Base-by-base conservation (phyloP, 2,329 filamentous ascomycete species). In the Hymenoscyphus repandus region DNA sequence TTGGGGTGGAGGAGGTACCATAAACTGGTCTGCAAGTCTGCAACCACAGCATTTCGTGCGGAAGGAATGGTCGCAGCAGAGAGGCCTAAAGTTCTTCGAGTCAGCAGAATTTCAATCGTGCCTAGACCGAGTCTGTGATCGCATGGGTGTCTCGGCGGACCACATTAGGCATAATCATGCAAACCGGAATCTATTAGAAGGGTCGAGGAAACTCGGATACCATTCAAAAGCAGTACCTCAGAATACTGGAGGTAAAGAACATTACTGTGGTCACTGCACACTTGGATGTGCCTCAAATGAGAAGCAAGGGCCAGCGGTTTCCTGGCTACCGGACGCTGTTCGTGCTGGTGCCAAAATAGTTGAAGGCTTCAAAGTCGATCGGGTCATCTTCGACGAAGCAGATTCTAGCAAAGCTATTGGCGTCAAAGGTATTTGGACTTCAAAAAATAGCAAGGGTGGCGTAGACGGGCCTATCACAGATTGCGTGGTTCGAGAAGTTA, bases 1-100 rank as follows among this genome's bases (percentile, higher is more conserved):
- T 31, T 95, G 86, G 81, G 91, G 91, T 30, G 91, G 91, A 38
- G 91, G 91, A 49, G 90, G 90, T 5, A 90, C 88, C 0, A 70
- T 96, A 60, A 96, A 96, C 68, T 60, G 58, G 59, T 58, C 56
- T 7, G 80, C 80, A 9, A 72, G 72, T 47, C 70, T 83, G 46
- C 74, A 77, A 59, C 86, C 88, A 0, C 88, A 92, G 64, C 82
- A 79, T 22, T 87, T 77, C 57, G 88, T 96, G 1, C 80, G 90
- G 3, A 74, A 81, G 58, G 89, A 96, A 69, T 96, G 92, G 91
- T 84, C 88, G 0, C 73, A 79, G 45, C 68, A 74, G 43, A 62
- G 70, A 13, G 83, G 83, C 0, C 72, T 96, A 20, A 76, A 79
- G 0, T 85, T 95, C 61, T 95, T 95, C 66, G 82, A 80, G 0